Percentiles rank a stretch among this genome's conserved stretches.
phyloP scores from a whole-genome alignment of 2,329 filamentous ascomycete species.

The Aspergillus terreus region DNA sequence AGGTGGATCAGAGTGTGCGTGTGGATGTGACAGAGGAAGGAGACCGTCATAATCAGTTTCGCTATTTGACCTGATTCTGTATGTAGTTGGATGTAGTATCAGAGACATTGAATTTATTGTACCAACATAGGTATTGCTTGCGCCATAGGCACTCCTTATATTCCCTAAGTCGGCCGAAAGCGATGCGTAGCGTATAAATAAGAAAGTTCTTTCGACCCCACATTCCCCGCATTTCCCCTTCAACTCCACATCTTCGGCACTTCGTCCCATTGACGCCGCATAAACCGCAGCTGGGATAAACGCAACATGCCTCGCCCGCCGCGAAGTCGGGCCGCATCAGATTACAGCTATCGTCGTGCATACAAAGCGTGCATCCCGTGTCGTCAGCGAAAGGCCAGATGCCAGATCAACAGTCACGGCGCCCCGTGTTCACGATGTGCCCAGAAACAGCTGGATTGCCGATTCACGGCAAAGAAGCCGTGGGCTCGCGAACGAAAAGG shows the following conservation, averaged over 20 bases:
- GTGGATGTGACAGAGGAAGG: conserved; percentile 24
- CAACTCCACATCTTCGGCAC: neutral
- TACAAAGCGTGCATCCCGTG: conserved; percentile 49
- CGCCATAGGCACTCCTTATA: no score
- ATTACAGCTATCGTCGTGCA: conserved; percentile 41
- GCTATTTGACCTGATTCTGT: conserved; percentile 16
- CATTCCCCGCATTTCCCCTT: neutral
- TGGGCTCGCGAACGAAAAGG: conserved; percentile 16
- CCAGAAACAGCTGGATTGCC: conserved; percentile 41
- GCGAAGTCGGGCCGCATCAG: conserved; percentile 13
- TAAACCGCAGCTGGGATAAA: neutral
- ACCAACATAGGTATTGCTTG: no score
- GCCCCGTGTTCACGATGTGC: conserved; percentile 40
- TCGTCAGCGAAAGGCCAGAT: conserved; percentile 44
- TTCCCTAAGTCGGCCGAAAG: no score
- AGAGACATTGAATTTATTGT: no score
- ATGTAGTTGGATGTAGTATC: no score
- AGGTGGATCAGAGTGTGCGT: conserved; percentile 10
- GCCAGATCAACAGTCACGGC: conserved; percentile 33
- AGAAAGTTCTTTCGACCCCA: neutral
- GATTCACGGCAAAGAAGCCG: conserved; percentile 29
- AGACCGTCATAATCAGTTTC: conserved; percentile 18
- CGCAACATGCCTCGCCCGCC: conserved; percentile 6
- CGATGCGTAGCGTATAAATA: neutral
- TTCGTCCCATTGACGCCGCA: neutral